Base-by-base conservation (phyloP, 208 protist species). In the Angomonas desouzai region DNA sequence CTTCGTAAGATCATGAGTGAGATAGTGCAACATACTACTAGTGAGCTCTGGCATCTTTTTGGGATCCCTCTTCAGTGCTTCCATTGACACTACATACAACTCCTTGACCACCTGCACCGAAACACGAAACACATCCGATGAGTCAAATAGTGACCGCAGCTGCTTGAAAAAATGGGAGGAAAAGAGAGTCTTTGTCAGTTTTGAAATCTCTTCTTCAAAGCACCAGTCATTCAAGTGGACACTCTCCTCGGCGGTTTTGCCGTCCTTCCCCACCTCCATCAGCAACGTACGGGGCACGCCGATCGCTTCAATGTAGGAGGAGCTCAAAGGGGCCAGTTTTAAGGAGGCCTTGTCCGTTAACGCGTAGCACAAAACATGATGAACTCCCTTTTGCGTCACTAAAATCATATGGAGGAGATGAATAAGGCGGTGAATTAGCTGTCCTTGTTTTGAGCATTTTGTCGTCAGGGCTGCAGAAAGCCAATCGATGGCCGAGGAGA, bases 181-280 rank as follows among this genome's bases (percentile, higher is more conserved):
- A 48, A 62, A 62, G 7, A 62, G 3, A 13, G 9, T 11, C n/a
- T 1, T 4, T 13, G 30, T 45, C 29, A 62, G 13, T 4, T 25
- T 27, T 7, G n/a, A 2, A 7, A 62, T 28, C 27, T 62, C 56
- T 11, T 38, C 30, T 22, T 62, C 34, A 62, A 62, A 62, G 1
- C 30, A 49, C 56, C 56, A 62, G n/a, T 62, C 56, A 10, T 48
- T 48, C 56, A 62, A n/a, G 30, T 30, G 7, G 6, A 30, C 36
- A 3, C 25, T 45, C n/a, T 23, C 45, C 18, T 51, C 20, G 9
- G 18, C 10, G 9, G 6, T 27, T 13, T 3, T 27, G 45, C 9
- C 4, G 18, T 23, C 45, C 18, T 23, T 51, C 18, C 20, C 45
- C 6, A 57, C 25, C 10, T 57, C 51, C 11, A 36, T 32, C 20